Evolutionary conservation across 2,329 filamentous ascomycete genomes (phyloP).

Genomic region (Diaporthe amygdali): DNA sequence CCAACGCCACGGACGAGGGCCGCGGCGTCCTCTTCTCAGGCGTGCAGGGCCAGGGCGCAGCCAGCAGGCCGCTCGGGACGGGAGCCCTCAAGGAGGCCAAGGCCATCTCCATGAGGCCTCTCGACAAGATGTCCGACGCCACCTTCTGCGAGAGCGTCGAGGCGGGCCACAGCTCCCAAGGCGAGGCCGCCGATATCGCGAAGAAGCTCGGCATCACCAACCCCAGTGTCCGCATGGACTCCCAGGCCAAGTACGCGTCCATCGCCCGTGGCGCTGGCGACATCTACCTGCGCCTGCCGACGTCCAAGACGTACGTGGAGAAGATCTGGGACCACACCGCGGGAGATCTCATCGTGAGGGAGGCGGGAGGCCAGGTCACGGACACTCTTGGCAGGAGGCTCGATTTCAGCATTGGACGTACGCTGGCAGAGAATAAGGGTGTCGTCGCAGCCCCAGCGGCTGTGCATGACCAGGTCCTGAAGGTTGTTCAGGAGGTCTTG

Average conservation of each 20-base stretch:
- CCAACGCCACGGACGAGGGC: conserved; percentile 74
- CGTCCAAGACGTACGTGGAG: conserved; percentile 84
- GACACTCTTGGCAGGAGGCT: conserved; percentile 85
- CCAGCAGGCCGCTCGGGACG: conserved; percentile 72
- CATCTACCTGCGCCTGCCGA: conserved; percentile 89
- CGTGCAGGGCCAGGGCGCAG: conserved; percentile 78
- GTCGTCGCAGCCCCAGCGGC: conserved; percentile 85
- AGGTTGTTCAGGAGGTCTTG: conserved; percentile 82
- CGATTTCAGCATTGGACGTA: conserved; percentile 87
- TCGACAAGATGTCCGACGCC: conserved; percentile 76
- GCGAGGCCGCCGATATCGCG: conserved; percentile 85
- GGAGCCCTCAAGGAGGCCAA: conserved; percentile 60
- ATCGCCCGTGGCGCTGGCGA: conserved; percentile 94
- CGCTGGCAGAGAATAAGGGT: conserved; percentile 88
- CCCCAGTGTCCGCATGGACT: conserved; percentile 94
- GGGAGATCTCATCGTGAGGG: conserved; percentile 90
- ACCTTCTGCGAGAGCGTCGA: conserved; percentile 98
- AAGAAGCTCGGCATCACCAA: conserved; percentile 84
- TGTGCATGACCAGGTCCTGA: conserved; percentile 77
- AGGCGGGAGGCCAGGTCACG: conserved; percentile 90
- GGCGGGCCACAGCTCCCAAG: conserved; percentile 87
- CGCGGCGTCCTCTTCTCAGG: conserved; percentile 90
- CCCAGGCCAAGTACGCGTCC: conserved; percentile 95
- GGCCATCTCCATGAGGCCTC: conserved; percentile 78
- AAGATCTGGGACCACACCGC: conserved; percentile 99